phyloP scores from a whole-genome alignment of 192 early-diverging fungal species.

The Entrophospora sp. region DNA sequence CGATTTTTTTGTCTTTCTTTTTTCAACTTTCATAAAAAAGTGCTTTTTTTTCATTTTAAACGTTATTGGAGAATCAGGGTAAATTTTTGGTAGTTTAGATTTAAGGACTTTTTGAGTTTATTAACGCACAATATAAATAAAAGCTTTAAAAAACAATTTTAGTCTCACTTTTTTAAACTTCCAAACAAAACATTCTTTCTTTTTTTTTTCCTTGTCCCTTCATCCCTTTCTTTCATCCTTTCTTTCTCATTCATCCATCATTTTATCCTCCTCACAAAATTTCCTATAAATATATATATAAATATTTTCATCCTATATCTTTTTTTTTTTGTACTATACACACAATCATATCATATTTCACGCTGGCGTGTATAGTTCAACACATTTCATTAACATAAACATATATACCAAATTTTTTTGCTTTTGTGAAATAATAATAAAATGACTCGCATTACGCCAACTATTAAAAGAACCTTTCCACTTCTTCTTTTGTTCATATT shows the following conservation, averaged over 20 bases:
- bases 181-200: neutral
- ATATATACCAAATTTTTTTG: neutral
- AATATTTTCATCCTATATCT: neutral
- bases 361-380: conserved; percentile 17
- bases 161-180: neutral
- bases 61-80: neutral
- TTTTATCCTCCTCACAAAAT: too few species aligned
- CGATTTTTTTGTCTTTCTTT: neutral
- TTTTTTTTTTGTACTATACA: too few species aligned
- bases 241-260: neutral
- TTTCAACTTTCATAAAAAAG: neutral
- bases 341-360: neutral
- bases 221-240: neutral
- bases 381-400: neutral
- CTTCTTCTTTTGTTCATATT: neutral
- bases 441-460: neutral
- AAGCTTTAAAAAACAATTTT: neutral
- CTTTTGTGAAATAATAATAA: neutral
- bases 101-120: neutral
- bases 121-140: neutral
- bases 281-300: too few species aligned
- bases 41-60: neutral
- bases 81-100: neutral
- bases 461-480: neutral
- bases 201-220: neutral